A percentile compares a stretch with the other conserved stretches of the same genome.
phyloP scores from a whole-genome alignment of 352 stramenopile genomes.

The Pythium rishiriense region DNA sequence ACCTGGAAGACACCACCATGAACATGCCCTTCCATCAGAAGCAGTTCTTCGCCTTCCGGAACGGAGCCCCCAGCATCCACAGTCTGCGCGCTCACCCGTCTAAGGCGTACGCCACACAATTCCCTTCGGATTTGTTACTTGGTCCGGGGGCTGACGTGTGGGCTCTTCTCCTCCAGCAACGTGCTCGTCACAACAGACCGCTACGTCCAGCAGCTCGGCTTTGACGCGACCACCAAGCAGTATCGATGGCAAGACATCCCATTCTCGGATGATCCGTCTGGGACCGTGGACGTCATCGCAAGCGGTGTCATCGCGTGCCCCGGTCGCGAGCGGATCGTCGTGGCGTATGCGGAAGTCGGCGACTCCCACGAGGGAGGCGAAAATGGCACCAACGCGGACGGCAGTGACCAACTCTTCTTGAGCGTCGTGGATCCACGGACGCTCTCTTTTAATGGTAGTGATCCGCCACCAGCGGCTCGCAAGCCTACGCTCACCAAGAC shows the following conservation, averaged over 20 bases:
- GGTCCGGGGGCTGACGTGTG: not conserved
- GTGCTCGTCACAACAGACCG: conserved; percentile 73
- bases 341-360: conserved; percentile 51
- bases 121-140: not conserved
- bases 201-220: conserved; percentile 47
- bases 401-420: conserved; percentile 26
- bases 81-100: conserved; percentile 41
- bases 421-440: conserved; percentile 10
- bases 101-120: conserved; percentile 28
- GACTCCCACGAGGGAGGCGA: conserved; percentile 20
- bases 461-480: not conserved
- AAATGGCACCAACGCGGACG: not conserved
- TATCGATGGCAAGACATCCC: conserved; percentile 45
- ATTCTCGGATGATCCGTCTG: conserved; percentile 27
- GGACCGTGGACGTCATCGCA: conserved; percentile 40
- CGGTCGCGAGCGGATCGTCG: conserved; percentile 36
- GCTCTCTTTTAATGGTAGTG: not conserved
- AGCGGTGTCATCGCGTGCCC: conserved; percentile 48
- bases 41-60: conserved; percentile 68
- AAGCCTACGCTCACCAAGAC: conserved; percentile 18
- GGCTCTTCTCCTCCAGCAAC: conserved; percentile 29
- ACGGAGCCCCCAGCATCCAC: conserved; percentile 56
- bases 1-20: not conserved
- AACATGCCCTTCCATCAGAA: conserved; percentile 43
- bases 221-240: conserved; percentile 21